Evolutionary conservation across 805 yeast species (phyloP).

Genomic region (Zygosaccharomyces rouxii): DNA sequence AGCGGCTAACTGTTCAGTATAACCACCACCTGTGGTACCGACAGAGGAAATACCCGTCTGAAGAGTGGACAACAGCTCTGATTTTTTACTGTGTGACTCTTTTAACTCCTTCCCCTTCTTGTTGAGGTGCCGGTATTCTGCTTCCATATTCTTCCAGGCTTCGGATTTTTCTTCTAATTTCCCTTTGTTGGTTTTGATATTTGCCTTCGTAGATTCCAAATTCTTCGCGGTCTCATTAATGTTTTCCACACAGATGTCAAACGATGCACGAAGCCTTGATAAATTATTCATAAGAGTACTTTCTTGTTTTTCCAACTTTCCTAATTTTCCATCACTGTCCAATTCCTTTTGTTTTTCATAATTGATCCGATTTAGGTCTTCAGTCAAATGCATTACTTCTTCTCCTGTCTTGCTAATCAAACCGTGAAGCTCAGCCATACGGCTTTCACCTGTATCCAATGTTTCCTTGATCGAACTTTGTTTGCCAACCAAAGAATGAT

Average conservation of each 20-base stretch:
- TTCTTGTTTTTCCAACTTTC: constrained; percentile 56
- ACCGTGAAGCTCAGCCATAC: constrained; percentile 40
- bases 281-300: constrained; percentile 54
- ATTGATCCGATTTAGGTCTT: constrained; percentile 55
- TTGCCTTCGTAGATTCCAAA: constrained; percentile 30
- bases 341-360: constrained; percentile 52
- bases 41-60: constrained; percentile 86
- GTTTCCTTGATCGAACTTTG: constrained; percentile 43
- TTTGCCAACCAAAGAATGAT: constrained; percentile 39
- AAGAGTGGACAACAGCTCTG: constrained; percentile 74
- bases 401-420: constrained; percentile 43
- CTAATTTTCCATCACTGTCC: constrained; percentile 55
- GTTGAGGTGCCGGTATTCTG: constrained; percentile 43
- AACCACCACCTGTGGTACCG: constrained; percentile 74
- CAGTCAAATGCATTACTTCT: constrained; percentile 56
- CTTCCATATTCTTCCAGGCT: constrained; percentile 41
- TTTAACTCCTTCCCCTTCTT: constrained; percentile 43
- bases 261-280: constrained; percentile 63
- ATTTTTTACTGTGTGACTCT: constrained; percentile 51
- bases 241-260: constrained; percentile 54
- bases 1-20: constrained; percentile 62
- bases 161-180: constrained; percentile 37
- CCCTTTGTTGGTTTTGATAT: constrained; percentile 34
- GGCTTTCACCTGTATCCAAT: constrained; percentile 40
- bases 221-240: constrained; percentile 48